A percentile compares a stretch with the other conserved stretches of the same genome.
phyloP scores from a whole-genome alignment of 1,284 basidiomycete species.

The Golubevia sp. region DNA sequence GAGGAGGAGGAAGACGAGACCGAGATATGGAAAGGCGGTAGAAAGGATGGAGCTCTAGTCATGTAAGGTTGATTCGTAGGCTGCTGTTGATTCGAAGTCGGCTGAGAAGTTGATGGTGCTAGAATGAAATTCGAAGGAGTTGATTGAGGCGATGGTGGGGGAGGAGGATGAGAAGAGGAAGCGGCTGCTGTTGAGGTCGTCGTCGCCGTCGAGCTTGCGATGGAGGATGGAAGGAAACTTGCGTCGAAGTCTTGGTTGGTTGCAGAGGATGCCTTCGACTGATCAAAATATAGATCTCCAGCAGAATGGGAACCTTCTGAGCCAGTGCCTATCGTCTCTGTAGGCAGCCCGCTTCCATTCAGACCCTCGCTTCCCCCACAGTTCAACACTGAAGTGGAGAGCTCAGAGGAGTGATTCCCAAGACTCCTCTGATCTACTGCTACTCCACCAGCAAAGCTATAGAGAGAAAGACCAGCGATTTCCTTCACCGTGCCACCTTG shows the following conservation, averaged over 20 bases:
- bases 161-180: too few relatives aligned
- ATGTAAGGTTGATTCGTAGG: neutral
- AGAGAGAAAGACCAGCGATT: neutral
- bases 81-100: neutral
- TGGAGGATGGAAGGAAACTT: neutral
- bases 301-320: too few relatives aligned
- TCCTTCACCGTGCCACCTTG: neutral
- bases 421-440: neutral
- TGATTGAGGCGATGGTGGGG: neutral
- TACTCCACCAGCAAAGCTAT: neutral
- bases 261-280: too few relatives aligned
- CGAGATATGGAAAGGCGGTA: neutral
- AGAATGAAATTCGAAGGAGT: neutral
- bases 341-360: too few relatives aligned
- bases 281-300: too few relatives aligned
- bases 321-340: too few relatives aligned
- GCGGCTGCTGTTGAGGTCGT: neutral
- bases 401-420: neutral
- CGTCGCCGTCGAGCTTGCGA: neutral
- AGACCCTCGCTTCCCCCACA: too few relatives aligned
- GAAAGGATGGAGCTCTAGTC: neutral
- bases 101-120: neutral
- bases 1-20: neutral
- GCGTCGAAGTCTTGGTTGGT: neutral
- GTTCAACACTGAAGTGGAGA: too few relatives aligned